A percentile compares a stretch with the other conserved stretches of the same genome.
phyloP scores from a whole-genome alignment of 2,329 filamentous ascomycete genomes.

The Blastomyces parvus region DNA sequence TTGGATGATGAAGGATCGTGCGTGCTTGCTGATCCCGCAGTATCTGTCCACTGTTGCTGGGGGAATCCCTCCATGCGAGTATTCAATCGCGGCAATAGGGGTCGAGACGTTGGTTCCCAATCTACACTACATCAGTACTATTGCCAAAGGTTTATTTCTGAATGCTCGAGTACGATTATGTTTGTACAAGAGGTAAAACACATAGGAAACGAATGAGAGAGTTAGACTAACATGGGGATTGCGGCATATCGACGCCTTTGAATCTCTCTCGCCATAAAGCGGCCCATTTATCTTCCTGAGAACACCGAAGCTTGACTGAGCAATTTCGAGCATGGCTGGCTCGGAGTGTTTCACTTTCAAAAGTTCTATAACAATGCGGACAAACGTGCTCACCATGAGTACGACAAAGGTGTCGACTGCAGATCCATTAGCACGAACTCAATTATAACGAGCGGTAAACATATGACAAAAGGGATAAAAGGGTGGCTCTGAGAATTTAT shows the following conservation, averaged over 20 bases:
- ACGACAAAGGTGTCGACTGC: conserved; percentile 4
- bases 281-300: conserved; percentile 5
- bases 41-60: background rate
- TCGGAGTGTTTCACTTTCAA: background rate
- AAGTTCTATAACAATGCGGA: background rate
- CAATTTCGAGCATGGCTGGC: background rate
- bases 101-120: background rate
- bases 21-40: background rate
- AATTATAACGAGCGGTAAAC: background rate
- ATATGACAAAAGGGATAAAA: background rate
- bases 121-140: conserved; percentile 1
- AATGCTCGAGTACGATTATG: background rate
- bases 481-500: background rate
- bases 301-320: background rate
- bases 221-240: conserved; percentile 1
- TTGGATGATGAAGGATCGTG: background rate
- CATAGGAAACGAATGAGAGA: background rate
- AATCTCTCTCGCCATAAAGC: conserved; percentile 7
- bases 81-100: background rate
- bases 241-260: background rate
- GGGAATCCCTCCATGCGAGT: background rate
- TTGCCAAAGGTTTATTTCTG: background rate
- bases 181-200: background rate
- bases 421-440: background rate
- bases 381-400: conserved; percentile 6